A percentile compares a stretch with the other conserved stretches of the same genome.
These are phyloP conservation scores for Aspergillus mulundensis DNA, from an alignment of 495 filamentous ascomycete species.

Conservation along the genomic window DNA sequence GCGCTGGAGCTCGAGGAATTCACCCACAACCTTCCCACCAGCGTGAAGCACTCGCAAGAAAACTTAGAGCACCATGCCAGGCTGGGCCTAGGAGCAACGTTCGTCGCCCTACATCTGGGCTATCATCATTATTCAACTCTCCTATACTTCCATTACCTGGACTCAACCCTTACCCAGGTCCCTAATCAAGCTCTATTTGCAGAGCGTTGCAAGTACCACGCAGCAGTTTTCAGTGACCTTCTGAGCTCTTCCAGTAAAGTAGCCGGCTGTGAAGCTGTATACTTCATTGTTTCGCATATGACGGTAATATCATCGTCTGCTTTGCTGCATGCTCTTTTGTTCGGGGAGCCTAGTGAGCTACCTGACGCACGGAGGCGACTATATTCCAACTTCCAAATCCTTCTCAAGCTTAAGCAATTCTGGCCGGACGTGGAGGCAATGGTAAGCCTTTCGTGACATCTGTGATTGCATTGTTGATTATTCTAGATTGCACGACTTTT, in stretches of 20 bases:
- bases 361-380: constrained; percentile 18
- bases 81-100: too few relatives aligned
- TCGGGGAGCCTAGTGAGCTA: constrained; percentile 23
- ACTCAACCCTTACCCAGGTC: constrained; percentile 19
- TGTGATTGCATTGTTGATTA: neutral
- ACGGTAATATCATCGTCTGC: constrained; percentile 26
- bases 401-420: constrained; percentile 21
- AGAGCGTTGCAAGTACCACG: too few relatives aligned
- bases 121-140: too few relatives aligned
- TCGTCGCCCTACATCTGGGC: too few relatives aligned
- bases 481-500: constrained; percentile 26
- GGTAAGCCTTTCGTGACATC: constrained; percentile 11
- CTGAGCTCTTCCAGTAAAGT: constrained; percentile 5
- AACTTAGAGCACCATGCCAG: too few relatives aligned
- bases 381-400: constrained; percentile 23
- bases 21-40: too few relatives aligned
- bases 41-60: too few relatives aligned
- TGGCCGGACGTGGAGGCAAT: constrained; percentile 29
- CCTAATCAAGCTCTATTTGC: too few relatives aligned
- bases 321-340: constrained; percentile 26
- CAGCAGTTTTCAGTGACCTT: too few relatives aligned
- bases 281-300: constrained; percentile 30
- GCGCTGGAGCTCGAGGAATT: too few relatives aligned
- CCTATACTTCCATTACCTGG: constrained; percentile 3
- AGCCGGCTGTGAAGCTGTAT: constrained; percentile 21